A percentile compares a stretch with the other conserved stretches of the same genome.
These are phyloP conservation scores for Chaetomium tenue DNA, from an alignment of 495 filamentous ascomycete species.

Conservation along the genomic window DNA sequence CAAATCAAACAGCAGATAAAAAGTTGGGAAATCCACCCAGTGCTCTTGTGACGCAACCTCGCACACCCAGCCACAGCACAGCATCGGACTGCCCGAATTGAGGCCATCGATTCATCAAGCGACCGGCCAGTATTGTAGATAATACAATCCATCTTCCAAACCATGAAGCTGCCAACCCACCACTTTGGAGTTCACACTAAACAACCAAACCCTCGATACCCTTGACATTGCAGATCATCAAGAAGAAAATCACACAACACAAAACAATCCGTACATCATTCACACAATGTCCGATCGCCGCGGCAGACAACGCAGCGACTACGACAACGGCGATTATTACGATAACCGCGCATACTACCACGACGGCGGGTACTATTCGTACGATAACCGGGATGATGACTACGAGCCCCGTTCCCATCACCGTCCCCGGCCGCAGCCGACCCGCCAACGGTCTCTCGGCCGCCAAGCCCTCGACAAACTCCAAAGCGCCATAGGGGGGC, in stretches of 20 bases:
- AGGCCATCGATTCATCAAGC: conserved; percentile 1
- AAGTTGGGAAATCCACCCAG: not conserved
- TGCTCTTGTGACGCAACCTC: not conserved
- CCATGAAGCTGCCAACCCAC: not conserved
- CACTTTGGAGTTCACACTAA: not conserved
- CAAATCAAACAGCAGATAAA: not conserved
- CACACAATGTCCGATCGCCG: conserved; percentile 25
- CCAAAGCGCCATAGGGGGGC: conserved; percentile 18
- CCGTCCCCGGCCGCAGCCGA: not conserved
- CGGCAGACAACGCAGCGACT: conserved; percentile 21
- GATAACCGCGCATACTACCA: conserved; percentile 18
- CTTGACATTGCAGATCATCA: not conserved
- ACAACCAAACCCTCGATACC: not conserved
- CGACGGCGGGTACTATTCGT: not conserved
- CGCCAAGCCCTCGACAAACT: conserved; percentile 31
- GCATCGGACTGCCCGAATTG: not conserved
- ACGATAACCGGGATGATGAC: not conserved
- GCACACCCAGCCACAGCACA: not conserved
- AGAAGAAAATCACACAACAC: not conserved
- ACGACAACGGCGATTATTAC: conserved; percentile 21
- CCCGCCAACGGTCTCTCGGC: conserved; percentile 29
- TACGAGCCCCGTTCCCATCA: conserved; percentile 11
- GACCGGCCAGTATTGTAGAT: too few relatives aligned
- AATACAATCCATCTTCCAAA: too few relatives aligned
- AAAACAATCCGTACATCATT: not conserved